phyloP scores from a whole-genome alignment of 2,329 filamentous ascomycete species.

The Sclerotinia borealis region DNA sequence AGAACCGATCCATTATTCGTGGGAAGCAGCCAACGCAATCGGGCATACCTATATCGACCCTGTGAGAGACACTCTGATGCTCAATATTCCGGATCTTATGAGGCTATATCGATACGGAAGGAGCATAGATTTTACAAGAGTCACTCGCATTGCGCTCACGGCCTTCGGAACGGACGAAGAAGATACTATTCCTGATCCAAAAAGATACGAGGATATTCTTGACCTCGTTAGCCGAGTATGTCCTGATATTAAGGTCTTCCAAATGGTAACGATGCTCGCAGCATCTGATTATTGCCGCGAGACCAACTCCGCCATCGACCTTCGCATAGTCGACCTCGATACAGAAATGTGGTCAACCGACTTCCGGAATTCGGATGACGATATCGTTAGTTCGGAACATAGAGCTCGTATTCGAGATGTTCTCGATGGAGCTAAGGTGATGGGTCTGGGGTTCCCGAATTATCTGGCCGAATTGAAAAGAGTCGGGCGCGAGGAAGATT shows the following conservation, averaged over 20 bases:
- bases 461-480: background rate
- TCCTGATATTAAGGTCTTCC: background rate
- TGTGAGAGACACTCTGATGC: background rate
- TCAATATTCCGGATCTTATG: background rate
- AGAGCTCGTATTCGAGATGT: background rate
- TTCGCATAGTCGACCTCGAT: background rate
- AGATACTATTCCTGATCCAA: rapidly evolving
- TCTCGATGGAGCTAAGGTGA: background rate
- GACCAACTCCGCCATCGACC: background rate
- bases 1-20: background rate
- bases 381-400: background rate
- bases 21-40: background rate
- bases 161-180: background rate
- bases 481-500: background rate
- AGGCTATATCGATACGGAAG: background rate
- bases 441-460: rapidly evolving
- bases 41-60: background rate
- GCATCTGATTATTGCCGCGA: too few relatives aligned
- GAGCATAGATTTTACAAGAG: background rate
- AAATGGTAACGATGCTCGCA: background rate
- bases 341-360: background rate
- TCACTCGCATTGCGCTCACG: background rate
- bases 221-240: background rate
- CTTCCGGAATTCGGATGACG: background rate
- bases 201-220: rapidly evolving